Conservation (phyloP, 805 yeast species). For the Sporopachydermia quercuum region DNA sequence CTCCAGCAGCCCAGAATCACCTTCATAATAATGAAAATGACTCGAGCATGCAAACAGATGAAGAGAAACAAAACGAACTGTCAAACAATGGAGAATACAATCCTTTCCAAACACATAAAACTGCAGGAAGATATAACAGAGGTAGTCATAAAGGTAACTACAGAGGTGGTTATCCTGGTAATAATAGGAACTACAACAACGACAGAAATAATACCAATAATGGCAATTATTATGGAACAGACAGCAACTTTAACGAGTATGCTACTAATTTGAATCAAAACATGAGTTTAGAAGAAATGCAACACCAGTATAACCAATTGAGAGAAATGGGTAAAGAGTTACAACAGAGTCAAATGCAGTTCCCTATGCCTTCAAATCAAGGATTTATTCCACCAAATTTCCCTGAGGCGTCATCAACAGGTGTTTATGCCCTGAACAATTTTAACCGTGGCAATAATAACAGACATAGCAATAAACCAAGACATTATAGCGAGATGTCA, state of each 20-base stretch:
- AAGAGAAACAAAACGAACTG: neutral
- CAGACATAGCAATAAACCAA: neutral
- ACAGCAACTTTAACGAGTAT: neutral
- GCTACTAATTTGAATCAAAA: neutral
- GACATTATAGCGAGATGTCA: neutral
- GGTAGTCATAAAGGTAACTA: neutral
- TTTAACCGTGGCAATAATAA: neutral
- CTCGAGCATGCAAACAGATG: neutral
- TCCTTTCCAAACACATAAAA: neutral
- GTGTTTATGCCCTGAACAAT: slow-evolving; percentile 1
- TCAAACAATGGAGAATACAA: neutral
- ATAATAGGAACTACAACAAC: slow-evolving; percentile 3
- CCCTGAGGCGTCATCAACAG: slow-evolving; percentile 7
- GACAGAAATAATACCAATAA: neutral
- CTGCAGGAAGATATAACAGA: neutral
- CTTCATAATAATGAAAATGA: neutral
- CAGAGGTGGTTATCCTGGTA: neutral
- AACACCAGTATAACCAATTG: neutral
- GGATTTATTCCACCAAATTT: too few relatives aligned
- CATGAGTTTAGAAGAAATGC: slow-evolving; percentile 1
- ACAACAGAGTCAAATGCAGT: neutral
- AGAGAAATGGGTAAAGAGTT: neutral
- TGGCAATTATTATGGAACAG: neutral
- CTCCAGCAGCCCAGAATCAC: slow-evolving; percentile 1
- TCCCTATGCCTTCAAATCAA: slow-evolving; percentile 11